Conservation (phyloP, 164 flowering plant genomes). For the Annona cherimola region DNA sequence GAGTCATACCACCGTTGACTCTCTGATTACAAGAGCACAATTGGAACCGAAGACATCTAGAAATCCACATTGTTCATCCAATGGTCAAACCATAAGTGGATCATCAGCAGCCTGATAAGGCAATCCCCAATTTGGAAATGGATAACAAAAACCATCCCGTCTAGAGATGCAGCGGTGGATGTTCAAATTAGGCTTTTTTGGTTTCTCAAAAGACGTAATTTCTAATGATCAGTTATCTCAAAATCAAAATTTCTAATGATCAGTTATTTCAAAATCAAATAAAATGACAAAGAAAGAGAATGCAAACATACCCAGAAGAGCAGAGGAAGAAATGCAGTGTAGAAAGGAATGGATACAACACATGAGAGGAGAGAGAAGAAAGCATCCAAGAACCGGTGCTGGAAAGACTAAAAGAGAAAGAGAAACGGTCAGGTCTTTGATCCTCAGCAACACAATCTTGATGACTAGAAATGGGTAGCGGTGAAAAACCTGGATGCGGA, state of each 20-base stretch:
- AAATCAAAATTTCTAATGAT: not conserved
- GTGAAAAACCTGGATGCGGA: slow-evolving; percentile 85
- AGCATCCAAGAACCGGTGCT: slow-evolving; percentile 58
- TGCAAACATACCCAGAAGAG: slow-evolving; percentile 82
- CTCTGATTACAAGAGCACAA: not conserved
- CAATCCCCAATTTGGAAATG: not conserved
- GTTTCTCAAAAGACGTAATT: not conserved
- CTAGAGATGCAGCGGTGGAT: not conserved
- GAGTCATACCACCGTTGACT: not conserved
- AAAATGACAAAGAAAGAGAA: not conserved
- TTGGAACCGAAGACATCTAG: not conserved
- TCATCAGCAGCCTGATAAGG: not conserved
- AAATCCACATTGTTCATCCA: not conserved
- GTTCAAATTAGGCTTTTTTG: not conserved
- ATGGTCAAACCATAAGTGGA: not conserved
- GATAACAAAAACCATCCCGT: not conserved
- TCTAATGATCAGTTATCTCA: not conserved
- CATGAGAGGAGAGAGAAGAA: slow-evolving; percentile 79
- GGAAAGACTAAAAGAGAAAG: slow-evolving; percentile 44
- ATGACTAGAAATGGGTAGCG: slow-evolving; percentile 5
- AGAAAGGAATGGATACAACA: slow-evolving; percentile 96
- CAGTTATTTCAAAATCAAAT: not conserved
- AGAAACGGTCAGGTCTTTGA: not conserved
- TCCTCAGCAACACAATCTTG: not conserved
- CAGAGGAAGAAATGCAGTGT: slow-evolving; percentile 92